phyloP scores from a whole-genome alignment of 2,329 filamentous ascomycete genomes.

The Penicillium brevicompactum region DNA sequence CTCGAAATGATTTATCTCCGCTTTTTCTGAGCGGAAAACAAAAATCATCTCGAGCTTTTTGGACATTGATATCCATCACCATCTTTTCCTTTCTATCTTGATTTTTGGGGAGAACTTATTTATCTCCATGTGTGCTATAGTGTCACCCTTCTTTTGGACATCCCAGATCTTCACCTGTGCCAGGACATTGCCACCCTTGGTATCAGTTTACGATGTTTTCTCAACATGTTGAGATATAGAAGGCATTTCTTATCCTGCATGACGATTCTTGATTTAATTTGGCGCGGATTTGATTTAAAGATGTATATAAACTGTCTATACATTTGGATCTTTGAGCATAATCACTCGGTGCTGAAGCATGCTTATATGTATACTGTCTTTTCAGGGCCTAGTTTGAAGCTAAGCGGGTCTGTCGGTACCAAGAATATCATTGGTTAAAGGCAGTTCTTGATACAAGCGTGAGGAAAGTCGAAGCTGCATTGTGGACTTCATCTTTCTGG shows the following conservation, averaged over 20 bases:
- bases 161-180: background rate
- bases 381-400: too few species aligned
- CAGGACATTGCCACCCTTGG: background rate
- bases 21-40: background rate
- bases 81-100: background rate
- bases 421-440: too few species aligned
- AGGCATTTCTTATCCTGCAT: background rate
- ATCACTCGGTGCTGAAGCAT: too few species aligned
- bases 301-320: background rate
- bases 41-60: background rate
- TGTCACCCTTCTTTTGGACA: slow-evolving; percentile 3
- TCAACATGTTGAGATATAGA: background rate
- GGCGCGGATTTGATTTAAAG: background rate
- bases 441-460: too few species aligned
- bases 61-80: background rate
- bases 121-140: background rate
- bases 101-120: background rate
- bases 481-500: too few species aligned
- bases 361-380: too few species aligned
- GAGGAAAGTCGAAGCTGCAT: too few species aligned
- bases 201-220: slow-evolving; percentile 2
- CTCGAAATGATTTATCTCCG: background rate
- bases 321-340: too few species aligned
- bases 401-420: too few species aligned
- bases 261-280: background rate